Conservation (phyloP, 2,329 filamentous ascomycete species). For the Coniochaeta sp. region DNA sequence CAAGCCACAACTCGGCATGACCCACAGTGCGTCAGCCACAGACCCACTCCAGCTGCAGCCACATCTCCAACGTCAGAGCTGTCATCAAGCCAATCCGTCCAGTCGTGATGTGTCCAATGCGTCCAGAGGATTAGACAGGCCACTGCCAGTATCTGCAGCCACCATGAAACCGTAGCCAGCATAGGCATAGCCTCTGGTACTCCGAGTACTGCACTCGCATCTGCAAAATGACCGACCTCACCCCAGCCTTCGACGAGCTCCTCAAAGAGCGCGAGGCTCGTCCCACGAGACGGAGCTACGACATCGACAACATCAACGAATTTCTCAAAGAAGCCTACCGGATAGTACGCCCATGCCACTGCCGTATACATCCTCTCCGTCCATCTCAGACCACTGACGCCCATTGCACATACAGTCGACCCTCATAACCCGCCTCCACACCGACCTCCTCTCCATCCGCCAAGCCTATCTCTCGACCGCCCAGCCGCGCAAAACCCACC, state of each 20-base stretch:
- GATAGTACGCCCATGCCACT: constrained; percentile 73
- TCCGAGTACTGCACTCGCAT: neutral
- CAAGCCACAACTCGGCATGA: neutral
- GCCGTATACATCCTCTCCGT: no score
- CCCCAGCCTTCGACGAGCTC: constrained; percentile 60
- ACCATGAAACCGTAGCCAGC: neutral
- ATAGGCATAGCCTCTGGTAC: neutral
- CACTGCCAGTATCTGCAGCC: neutral
- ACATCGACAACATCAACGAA: constrained; percentile 58
- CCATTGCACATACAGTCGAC: constrained; percentile 56
- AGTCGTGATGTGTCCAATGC: neutral
- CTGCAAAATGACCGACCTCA: constrained; percentile 51
- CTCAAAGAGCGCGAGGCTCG: constrained; percentile 52
- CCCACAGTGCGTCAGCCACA: neutral
- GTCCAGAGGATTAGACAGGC: no score
- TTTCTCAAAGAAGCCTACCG: constrained; percentile 92
- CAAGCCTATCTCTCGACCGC: constrained; percentile 86
- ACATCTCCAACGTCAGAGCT: constrained; percentile 1
- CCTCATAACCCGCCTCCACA: constrained; percentile 73
- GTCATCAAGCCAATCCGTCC: neutral
- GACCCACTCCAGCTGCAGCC: neutral
- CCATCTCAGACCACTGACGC: constrained; percentile 15
- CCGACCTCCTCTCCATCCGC: constrained; percentile 74
- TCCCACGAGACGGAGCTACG: constrained; percentile 34
- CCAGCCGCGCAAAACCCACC: constrained; percentile 51